Base-by-base conservation (phyloP, 352 stramenopile species). In the Phytophthora megakarya region DNA sequence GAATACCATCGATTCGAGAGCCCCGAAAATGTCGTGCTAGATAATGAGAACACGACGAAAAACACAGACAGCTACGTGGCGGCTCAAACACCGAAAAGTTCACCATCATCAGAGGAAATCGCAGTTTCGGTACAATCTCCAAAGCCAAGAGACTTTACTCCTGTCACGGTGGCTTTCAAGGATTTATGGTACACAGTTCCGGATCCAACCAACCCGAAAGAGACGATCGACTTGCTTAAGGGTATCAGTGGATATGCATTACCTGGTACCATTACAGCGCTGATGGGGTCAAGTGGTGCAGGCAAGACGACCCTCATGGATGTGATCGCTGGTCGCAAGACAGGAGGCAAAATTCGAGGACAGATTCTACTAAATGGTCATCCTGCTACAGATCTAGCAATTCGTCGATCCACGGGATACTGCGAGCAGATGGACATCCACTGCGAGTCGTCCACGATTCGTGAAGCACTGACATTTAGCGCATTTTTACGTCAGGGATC, bases 281-380 rank as follows among this genome's bases (percentile, higher is more conserved):
- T 95, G 26, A 92, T 92, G 78, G 86, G 86, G 0, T 75, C 70
- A 1, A 85, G 76, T 1, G 87, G 88, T 38, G 86, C 89, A 21
- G 93, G 94, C 3, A 98, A 98, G 75, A 98, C 95, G 13, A 99
- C 96, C 6, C 77, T 99, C 8, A 92, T 98, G 69, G 93, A 98
- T 70, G 93, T 98, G 5, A 92, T 99, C 47, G 92, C 95, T 7
- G 78, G 96, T 11, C 80, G 96, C 35, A 98, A 98, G 75, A 95
- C 80, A n/a, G n/a, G n/a, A n/a, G n/a, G n/a, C n/a, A n/a, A n/a
- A n/a, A n/a, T n/a, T n/a, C n/a, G n/a, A n/a, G n/a, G n/a, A n/a
- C n/a, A n/a, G n/a, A n/a, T n/a, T n/a, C n/a, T n/a, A n/a, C n/a
- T n/a, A n/a, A n/a, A n/a, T n/a, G n/a, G n/a, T n/a, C n/a, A n/a